Percentiles rank a stretch among this genome's conserved stretches.
Conservation (phyloP, 495 filamentous ascomycete species). For the Aspergillus sparsus region DNA sequence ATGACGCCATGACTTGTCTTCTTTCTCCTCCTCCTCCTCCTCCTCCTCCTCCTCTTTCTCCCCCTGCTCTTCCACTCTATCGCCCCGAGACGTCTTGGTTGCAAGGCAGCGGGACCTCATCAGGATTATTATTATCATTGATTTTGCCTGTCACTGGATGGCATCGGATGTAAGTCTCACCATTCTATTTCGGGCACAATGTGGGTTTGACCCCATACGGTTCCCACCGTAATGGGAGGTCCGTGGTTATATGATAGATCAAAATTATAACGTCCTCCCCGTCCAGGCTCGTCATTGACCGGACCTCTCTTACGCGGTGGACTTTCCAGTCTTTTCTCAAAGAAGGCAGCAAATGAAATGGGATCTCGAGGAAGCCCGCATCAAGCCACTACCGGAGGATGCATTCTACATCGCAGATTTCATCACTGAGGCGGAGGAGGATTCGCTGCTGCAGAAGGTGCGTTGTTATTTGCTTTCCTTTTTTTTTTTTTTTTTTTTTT, state of each 20-base stretch:
- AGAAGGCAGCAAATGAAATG: conserved; percentile 16
- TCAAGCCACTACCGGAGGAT: conserved; percentile 60
- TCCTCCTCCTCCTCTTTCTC: conserved; percentile 10
- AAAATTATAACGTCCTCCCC: conserved; percentile 2
- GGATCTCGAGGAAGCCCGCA: conserved; percentile 49
- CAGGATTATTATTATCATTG: conserved; percentile 4
- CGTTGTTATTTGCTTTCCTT: conserved; percentile 15
- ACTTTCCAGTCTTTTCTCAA: background rate
- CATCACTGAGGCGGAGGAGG: conserved; percentile 75
- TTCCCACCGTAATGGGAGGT: background rate
- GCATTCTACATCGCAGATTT: conserved; percentile 91
- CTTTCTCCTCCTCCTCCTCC: conserved; percentile 1
- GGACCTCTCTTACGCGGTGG: conserved; percentile 4
- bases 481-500: background rate
- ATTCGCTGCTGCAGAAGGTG: conserved; percentile 68
- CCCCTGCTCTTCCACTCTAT: background rate
- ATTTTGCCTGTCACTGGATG: background rate
- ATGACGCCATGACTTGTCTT: conserved; percentile 20
- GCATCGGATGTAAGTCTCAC: conserved; percentile 5
- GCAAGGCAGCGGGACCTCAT: background rate
- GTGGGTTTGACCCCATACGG: conserved; percentile 3
- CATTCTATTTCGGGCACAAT: conserved; percentile 12
- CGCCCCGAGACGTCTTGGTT: background rate
- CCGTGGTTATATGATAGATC: conserved; percentile 16
- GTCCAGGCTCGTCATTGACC: conserved; percentile 1